Conservation (phyloP, 1,284 basidiomycete genomes). For the Naganishia liquefaciens region DNA sequence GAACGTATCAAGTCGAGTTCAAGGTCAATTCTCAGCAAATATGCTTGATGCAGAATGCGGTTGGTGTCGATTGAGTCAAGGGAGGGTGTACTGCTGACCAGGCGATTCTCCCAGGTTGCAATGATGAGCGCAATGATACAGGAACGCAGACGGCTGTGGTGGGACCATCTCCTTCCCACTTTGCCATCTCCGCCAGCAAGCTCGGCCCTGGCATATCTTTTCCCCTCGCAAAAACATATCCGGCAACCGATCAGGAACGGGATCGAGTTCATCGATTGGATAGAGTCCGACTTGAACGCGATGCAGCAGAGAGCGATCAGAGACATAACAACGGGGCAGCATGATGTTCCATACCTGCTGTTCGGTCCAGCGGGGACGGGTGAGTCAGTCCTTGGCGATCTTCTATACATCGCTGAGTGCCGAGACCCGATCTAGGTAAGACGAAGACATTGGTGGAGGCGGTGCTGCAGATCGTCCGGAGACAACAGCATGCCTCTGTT, state of each 20-base stretch:
- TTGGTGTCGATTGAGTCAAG: slow-evolving; percentile 30
- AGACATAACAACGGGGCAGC: slow-evolving; percentile 28
- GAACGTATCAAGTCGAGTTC: slow-evolving; percentile 44
- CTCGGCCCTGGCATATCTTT: slow-evolving; percentile 14
- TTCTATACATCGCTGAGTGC: slow-evolving; percentile 9
- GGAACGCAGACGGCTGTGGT: background rate
- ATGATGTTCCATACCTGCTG: slow-evolving; percentile 40
- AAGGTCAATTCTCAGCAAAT: slow-evolving; percentile 34
- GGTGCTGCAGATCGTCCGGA: slow-evolving; percentile 47
- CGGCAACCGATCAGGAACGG: background rate
- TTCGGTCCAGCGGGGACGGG: slow-evolving; percentile 42
- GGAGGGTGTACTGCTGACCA: background rate
- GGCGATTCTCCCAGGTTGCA: background rate
- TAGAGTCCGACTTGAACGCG: slow-evolving; percentile 44
- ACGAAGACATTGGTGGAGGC: slow-evolving; percentile 52
- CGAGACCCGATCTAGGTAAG: slow-evolving; percentile 45
- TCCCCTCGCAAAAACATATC: background rate
- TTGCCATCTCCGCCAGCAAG: background rate
- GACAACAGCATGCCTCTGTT: slow-evolving; percentile 41
- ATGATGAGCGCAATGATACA: slow-evolving; percentile 18
- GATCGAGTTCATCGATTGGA: slow-evolving; percentile 32
- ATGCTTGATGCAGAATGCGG: slow-evolving; percentile 44
- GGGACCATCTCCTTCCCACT: slow-evolving; percentile 8
- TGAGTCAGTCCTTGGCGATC: slow-evolving; percentile 27
- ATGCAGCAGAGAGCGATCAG: slow-evolving; percentile 42